These are phyloP conservation scores for Ganoderma lucidum DNA, from an alignment of 1,284 basidiomycete species.

Conservation along the genomic window DNA sequence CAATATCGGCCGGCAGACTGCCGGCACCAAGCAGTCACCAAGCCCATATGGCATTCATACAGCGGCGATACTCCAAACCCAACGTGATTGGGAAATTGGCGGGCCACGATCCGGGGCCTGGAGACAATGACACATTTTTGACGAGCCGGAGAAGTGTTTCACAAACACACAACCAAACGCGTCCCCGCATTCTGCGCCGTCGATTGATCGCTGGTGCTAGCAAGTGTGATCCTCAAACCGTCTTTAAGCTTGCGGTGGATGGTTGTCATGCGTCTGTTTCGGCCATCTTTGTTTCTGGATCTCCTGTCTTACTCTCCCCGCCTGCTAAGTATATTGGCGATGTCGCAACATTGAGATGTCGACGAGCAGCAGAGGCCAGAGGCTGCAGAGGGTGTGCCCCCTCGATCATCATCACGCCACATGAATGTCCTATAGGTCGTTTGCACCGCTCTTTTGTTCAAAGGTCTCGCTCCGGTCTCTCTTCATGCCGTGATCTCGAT, in stretches of 20 bases:
- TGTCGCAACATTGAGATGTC: not conserved
- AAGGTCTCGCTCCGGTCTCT: not conserved
- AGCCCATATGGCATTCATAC: not conserved
- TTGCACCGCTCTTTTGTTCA: not conserved
- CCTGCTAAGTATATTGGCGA: conserved; percentile 1
- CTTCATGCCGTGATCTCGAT: not conserved
- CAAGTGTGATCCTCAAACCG: not conserved
- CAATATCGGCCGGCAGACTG: not conserved
- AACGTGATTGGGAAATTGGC: not conserved
- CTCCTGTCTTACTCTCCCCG: not conserved
- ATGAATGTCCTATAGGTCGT: not conserved
- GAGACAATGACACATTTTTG: conserved; percentile 4
- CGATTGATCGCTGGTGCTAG: not conserved
- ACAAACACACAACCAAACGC: not conserved
- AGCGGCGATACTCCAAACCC: not conserved
- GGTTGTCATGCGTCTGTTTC: not conserved
- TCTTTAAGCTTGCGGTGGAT: not conserved
- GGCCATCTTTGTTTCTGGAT: not conserved
- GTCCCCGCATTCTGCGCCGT: not conserved
- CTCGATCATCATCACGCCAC: conserved; percentile 6
- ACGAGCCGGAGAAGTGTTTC: conserved; percentile 1
- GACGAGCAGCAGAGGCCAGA: not conserved
- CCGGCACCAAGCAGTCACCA: not conserved
- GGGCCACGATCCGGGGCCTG: not conserved
- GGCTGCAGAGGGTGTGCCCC: not conserved